Conservation (phyloP, 176 grass and related monocot genomes). For the Pharus latifolius region DNA sequence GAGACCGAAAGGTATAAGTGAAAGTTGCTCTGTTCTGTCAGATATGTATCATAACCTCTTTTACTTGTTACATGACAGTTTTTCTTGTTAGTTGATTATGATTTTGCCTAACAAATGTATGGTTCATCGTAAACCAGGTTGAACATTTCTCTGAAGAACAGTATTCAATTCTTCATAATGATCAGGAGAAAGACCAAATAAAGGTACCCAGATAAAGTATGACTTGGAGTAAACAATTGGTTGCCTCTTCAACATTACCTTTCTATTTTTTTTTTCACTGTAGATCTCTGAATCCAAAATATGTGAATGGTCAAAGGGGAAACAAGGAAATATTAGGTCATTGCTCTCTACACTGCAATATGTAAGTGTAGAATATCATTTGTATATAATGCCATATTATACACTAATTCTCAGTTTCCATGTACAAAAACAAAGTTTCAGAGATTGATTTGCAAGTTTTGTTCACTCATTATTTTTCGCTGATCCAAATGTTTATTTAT, state of each 20-base stretch:
- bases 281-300: constrained; percentile 78
- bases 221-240: background rate
- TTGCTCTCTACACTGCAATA: constrained; percentile 88
- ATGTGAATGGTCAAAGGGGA: constrained; percentile 80
- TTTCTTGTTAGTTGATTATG: background rate
- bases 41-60: background rate
- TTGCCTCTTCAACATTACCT: constrained; percentile 7
- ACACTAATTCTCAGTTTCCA: background rate
- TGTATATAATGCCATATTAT: background rate
- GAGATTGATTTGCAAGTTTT: background rate
- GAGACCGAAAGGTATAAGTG: background rate
- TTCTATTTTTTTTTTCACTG: constrained; percentile 9
- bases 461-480: background rate
- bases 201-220: constrained; percentile 33
- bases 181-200: constrained; percentile 52
- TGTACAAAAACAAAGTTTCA: background rate
- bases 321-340: constrained; percentile 97
- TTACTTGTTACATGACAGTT: background rate
- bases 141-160: constrained; percentile 53
- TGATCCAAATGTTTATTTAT: background rate
- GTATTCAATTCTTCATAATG: constrained; percentile 9
- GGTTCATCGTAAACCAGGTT: constrained; percentile 45
- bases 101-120: background rate
- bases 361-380: constrained; percentile 55
- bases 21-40: background rate